phyloP scores from a whole-genome alignment of 2,329 filamentous ascomycete species.

The Aureobasidium leucospermi region DNA sequence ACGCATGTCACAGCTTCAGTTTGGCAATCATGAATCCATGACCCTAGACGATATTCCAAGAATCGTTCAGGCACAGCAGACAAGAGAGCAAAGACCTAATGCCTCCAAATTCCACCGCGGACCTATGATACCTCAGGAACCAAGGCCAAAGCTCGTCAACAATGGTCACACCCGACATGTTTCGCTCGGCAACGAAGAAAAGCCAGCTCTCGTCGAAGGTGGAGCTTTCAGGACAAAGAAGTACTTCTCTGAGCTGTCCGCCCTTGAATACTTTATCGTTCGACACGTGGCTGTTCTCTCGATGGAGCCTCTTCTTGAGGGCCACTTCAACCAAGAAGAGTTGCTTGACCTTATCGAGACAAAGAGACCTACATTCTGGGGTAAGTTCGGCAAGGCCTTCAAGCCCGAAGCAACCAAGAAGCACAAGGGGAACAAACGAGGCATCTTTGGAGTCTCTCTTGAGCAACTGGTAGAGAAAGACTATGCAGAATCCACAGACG shows the following conservation, averaged over 20 bases:
- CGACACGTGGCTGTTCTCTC: conserved; percentile 89
- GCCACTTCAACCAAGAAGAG: conserved; percentile 89
- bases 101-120: conserved; percentile 69
- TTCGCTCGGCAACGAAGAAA: conserved; percentile 49
- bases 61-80: conserved; percentile 92
- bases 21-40: conserved; percentile 83
- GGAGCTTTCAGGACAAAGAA: conserved; percentile 58
- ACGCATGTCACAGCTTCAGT: conserved; percentile 66
- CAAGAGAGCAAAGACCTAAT: conserved; percentile 78
- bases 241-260: conserved; percentile 94
- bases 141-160: conserved; percentile 56
- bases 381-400: conserved; percentile 94
- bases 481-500: conserved; percentile 94
- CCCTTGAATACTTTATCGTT: conserved; percentile 94
- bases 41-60: conserved; percentile 94
- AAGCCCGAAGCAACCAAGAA: conserved; percentile 49
- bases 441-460: conserved; percentile 82
- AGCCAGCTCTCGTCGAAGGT: conserved; percentile 23
- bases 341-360: conserved; percentile 88
- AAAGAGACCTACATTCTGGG: conserved; percentile 92
- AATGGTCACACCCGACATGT: conserved; percentile 59
- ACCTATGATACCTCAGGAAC: conserved; percentile 58
- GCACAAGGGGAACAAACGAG: conserved; percentile 80
- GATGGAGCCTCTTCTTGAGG: conserved; percentile 86
- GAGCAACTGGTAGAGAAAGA: conserved; percentile 87